Evolutionary conservation across 371 early-diverging fungal genomes (phyloP), one percentile per base, ranked within the genome.

Genomic region (Mortierella sp.): DNA sequence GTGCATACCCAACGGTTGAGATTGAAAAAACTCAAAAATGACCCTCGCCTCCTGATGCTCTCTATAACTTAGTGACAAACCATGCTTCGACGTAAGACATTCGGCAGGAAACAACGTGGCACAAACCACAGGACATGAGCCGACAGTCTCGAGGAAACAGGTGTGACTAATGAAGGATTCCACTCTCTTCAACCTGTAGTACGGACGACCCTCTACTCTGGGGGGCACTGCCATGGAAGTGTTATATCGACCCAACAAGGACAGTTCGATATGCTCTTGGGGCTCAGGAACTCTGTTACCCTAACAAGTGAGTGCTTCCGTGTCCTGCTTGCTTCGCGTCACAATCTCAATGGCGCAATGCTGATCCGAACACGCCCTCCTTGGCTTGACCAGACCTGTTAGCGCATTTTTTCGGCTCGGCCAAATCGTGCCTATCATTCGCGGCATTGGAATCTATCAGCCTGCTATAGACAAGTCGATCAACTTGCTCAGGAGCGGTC

Each of bases 371-470:
- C 34, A 7, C 34, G 34, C 10, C 4, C 34, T 10, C 10, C 34
- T 34, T 34, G 34, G 34, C 34, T 34, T 10, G 29, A 24, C 3
- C 78, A 91, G 90, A 21, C 67, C 78, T 13, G 60, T 85, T 57
- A 85, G 88, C 16, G 77, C 82, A 28, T 93, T 95, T 60, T 94
- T 96, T 65, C 81, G 87, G 8, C 81, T 87, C 28, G 95, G 95
- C 5, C 91, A 94, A 65, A 90, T 91, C 14, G 86, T 95, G 14
- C 95, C 96, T 1, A 90, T 90, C 2, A 86, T 94, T 19, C 89
- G 95, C 16, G 95, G 96, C 34, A 88, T 81, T 41, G 95, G 95
- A 0, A 90, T 96, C 19, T 90, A 92, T 76, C 96, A 96, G 63
- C 91, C 92, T 25, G 91, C 91, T 0, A 85, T 96, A 21, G 91